A percentile compares a stretch with the other conserved stretches of the same genome.
Conservation (phyloP, 116 monocot species). For the Iris pallida region DNA sequence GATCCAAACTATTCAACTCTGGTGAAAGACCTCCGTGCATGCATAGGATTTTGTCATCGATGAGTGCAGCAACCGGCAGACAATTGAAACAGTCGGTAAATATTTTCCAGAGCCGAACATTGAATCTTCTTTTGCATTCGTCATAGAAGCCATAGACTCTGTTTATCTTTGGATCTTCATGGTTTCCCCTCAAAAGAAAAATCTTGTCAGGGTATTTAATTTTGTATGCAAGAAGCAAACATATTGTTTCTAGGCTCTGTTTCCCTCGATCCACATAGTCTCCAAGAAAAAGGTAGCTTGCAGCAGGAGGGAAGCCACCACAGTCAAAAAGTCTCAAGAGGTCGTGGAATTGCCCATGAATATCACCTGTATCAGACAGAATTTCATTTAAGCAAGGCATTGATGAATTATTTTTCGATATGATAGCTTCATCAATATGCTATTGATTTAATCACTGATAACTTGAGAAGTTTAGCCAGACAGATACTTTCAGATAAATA, state of each 20-base stretch:
- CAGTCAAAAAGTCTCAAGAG: constrained; percentile 20
- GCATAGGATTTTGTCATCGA: constrained; percentile 17
- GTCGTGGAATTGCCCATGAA: constrained; percentile 23
- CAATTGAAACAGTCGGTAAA: constrained; percentile 29
- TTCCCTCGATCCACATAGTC: constrained; percentile 28
- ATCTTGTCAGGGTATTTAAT: constrained; percentile 20
- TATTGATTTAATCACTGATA: no score
- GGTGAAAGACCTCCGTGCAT: constrained; percentile 29
- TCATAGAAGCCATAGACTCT: constrained; percentile 28
- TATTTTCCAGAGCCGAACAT: constrained; percentile 29
- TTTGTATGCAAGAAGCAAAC: constrained; percentile 23
- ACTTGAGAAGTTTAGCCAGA: no score
- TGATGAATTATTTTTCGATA: no score
- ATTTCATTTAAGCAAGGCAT: no score
- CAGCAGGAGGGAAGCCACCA: constrained; percentile 21
- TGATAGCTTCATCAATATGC: no score
- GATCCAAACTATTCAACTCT: constrained; percentile 16
- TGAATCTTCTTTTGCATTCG: constrained; percentile 25
- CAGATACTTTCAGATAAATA: no score
- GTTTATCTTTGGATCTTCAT: constrained; percentile 26
- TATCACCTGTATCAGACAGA: constrained; percentile 17
- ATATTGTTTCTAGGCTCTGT: constrained; percentile 23
- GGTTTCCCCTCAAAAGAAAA: constrained; percentile 23
- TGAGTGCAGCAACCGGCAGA: constrained; percentile 22
- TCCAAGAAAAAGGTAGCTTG: constrained; percentile 24